Base-by-base conservation (phyloP, 495 filamentous ascomycete species). In the Glutinoglossum americanum region DNA sequence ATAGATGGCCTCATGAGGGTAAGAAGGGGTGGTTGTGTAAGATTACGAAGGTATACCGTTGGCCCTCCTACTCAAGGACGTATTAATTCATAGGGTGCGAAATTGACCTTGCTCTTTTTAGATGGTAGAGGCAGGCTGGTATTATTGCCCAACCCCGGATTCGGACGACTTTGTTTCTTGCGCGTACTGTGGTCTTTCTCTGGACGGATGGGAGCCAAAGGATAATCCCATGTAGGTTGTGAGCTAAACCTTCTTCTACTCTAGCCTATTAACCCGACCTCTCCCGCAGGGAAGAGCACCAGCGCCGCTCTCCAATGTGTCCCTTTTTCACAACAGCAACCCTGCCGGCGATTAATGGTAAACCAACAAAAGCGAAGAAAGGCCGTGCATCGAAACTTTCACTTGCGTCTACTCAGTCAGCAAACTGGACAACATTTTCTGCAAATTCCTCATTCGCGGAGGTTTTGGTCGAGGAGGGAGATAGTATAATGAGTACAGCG, bases 91-190 rank as follows among this genome's bases (percentile, higher is more conserved):
- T 61, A 54, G 64, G 6, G 26, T 27, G 17, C 44, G 39, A 53
- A 21, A n/a, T 39, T 47, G 53, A 57, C 69, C 9, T 60, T 71
- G 56, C 25, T 41, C 6, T 0, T 10, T 48, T 44, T 62, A 96
- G 89, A 85, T 96, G 76, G 84, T 85, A 44, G 83, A 87, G 57
- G 85, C 85, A 7, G 92, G 92, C 17, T 98, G 89, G 87, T 87
- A 84, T 65, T 95, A 89, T 68, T 88, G 86, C 35, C 92, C 92
- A 0, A 85, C 75, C 0, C 72, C 75, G 35, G 88, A 89, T 35
- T 82, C 78, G 28, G 77, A 86, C 56, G 92, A 98, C 68, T 80
- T 87, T 67, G 85, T 83, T 2, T 89, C 79, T 13, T 98, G 92
- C 65, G 77, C 81, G 19, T 96, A 97, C 67, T 98, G 92, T 68